A percentile compares a stretch with the other conserved stretches of the same genome.
Evolutionary conservation across 2,329 filamentous ascomycete genomes (phyloP).

Genomic region (Epichloe typhina): DNA sequence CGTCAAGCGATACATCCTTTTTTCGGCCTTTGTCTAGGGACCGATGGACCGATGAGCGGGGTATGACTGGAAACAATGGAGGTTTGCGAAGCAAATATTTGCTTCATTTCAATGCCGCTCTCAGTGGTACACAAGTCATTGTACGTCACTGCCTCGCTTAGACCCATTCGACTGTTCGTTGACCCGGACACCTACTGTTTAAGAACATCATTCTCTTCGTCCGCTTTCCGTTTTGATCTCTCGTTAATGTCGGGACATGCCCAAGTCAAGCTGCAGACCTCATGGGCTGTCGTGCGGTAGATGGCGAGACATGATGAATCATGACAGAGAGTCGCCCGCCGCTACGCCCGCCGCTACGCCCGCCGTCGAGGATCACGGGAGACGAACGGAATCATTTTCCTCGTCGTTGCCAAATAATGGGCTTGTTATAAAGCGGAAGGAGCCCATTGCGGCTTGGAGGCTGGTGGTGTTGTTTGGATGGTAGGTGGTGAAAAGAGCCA

Average conservation of each 20-base stretch:
- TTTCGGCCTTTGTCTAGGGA: not conserved
- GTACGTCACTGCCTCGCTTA: not conserved
- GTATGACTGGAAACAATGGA: not conserved
- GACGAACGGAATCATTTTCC: not conserved
- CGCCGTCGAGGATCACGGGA: not conserved
- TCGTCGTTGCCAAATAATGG: not conserved
- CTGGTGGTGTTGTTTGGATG: slow-evolving; percentile 8
- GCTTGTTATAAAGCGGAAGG: slow-evolving; percentile 7
- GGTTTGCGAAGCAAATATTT: not conserved
- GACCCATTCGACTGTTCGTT: not conserved
- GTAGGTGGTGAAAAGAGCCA: not conserved
- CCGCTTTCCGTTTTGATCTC: not conserved
- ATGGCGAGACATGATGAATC: not conserved
- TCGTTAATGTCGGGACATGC: not conserved
- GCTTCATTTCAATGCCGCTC: not conserved
- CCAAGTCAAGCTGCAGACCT: not conserved
- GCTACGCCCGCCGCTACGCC: not conserved
- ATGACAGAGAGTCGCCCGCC: not conserved
- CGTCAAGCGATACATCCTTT: not conserved
- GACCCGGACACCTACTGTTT: not conserved
- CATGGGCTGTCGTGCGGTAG: not conserved
- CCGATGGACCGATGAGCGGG: not conserved
- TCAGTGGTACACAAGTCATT: not conserved
- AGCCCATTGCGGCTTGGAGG: slow-evolving; percentile 9
- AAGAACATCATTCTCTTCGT: not conserved